These are phyloP conservation scores for Leucosporidium yakuticum DNA, from an alignment of 768 basidiomycete genomes.

Conservation along the genomic window DNA sequence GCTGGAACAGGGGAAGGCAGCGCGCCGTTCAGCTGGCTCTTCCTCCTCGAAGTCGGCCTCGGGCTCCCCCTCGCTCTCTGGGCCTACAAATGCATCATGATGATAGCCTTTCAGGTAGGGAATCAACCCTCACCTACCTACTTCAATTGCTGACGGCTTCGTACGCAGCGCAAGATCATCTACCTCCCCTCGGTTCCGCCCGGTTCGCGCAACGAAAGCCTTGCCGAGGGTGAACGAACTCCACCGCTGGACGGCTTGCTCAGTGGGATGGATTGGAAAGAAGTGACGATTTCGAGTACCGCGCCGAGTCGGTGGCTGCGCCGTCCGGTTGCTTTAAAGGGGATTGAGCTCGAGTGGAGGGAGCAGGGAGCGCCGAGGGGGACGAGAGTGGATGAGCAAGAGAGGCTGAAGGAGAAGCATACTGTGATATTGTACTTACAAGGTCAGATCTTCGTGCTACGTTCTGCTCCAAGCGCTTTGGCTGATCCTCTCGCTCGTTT, in stretches of 20 bases:
- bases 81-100: slow-evolving; percentile 44
- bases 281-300: slow-evolving; percentile 39
- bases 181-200: slow-evolving; percentile 53
- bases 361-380: neutral
- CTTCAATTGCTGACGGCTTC: slow-evolving; percentile 49
- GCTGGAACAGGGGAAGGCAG: slow-evolving; percentile 6
- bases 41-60: slow-evolving; percentile 36
- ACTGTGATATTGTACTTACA: slow-evolving; percentile 45
- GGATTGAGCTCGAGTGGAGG: slow-evolving; percentile 37
- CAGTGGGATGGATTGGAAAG: slow-evolving; percentile 38
- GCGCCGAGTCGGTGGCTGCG: slow-evolving; percentile 13
- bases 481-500: neutral
- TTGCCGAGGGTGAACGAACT: slow-evolving; percentile 30
- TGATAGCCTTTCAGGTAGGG: neutral
- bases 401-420: neutral
- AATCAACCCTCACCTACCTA: accelerated
- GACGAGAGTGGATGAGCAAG: neutral
- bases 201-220: slow-evolving; percentile 45
- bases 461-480: neutral
- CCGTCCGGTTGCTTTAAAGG: slow-evolving; percentile 35
- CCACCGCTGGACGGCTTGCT: slow-evolving; percentile 34
- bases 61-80: slow-evolving; percentile 48
- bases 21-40: slow-evolving; percentile 4
- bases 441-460: slow-evolving; percentile 38
- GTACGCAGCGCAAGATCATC: slow-evolving; percentile 53